Evolutionary conservation across 2,329 filamentous ascomycete species (phyloP).

Genomic region (Didymella glomerata): DNA sequence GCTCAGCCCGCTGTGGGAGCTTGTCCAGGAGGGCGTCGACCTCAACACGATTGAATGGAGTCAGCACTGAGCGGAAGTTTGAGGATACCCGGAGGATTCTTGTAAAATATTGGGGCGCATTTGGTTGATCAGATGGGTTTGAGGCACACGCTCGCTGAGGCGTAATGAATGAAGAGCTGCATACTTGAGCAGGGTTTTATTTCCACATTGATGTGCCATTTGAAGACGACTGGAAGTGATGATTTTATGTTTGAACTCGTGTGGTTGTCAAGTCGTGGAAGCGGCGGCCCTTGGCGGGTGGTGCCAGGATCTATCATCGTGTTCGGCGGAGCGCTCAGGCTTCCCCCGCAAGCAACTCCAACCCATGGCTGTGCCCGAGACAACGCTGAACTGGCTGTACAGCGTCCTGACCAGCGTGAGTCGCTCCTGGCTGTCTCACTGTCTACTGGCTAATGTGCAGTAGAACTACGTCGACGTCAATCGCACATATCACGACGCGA

Average conservation of each 20-base stretch:
- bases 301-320: neutral
- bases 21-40: constrained; percentile 96
- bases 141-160: constrained; percentile 38
- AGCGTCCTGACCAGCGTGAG: constrained; percentile 73
- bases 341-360: constrained; percentile 38
- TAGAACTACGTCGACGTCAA: constrained; percentile 95
- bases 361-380: constrained; percentile 77
- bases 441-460: constrained; percentile 5
- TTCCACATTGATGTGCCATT: neutral
- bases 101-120: constrained; percentile 37
- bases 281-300: constrained; percentile 9
- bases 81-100: constrained; percentile 22
- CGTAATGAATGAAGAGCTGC: constrained; percentile 15
- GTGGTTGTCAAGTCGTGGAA: neutral
- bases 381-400: constrained; percentile 94
- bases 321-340: constrained; percentile 24
- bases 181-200: neutral
- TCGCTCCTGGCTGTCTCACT: too few species aligned
- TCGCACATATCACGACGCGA: constrained; percentile 90
- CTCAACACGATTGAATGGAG: constrained; percentile 98
- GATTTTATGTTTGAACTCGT: neutral
- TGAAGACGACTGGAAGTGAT: neutral
- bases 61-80: constrained; percentile 73
- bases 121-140: constrained; percentile 19
- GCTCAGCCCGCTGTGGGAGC: constrained; percentile 94